phyloP scores from a whole-genome alignment of 1,139 yeast genomes.

The Blastobotrys elegans region DNA sequence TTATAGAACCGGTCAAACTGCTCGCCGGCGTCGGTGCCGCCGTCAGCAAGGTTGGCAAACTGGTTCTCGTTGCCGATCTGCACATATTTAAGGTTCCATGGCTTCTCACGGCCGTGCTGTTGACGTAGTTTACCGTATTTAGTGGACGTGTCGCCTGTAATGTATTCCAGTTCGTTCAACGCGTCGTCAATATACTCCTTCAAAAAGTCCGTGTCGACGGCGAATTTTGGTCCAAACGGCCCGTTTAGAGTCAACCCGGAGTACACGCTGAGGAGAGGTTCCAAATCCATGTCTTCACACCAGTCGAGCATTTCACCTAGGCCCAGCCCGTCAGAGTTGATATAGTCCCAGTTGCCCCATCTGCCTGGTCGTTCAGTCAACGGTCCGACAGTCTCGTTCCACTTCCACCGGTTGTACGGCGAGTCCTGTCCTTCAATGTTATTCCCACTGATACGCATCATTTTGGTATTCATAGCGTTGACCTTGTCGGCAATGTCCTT shows the following conservation, averaged over 20 bases:
- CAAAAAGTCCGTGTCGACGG: conserved; percentile 3
- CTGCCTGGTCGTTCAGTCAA: conserved; percentile 11
- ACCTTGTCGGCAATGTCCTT: conserved; percentile 8
- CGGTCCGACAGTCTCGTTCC: conserved; percentile 13
- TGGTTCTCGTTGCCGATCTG: conserved; percentile 13
- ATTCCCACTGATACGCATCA: conserved; percentile 12
- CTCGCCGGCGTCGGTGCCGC: neutral
- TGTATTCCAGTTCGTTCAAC: conserved; percentile 9
- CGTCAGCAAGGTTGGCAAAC: neutral
- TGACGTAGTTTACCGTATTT: conserved; percentile 11
- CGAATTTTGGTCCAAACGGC: neutral
- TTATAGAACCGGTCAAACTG: conserved; percentile 4
- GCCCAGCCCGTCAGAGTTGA: conserved; percentile 11
- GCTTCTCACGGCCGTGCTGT: conserved; percentile 9
- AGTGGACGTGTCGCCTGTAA: conserved; percentile 7
- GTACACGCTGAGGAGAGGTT: conserved; percentile 10
- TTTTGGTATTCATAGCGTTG: conserved; percentile 4
- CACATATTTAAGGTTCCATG: conserved; percentile 8
- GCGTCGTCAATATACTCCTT: conserved; percentile 11
- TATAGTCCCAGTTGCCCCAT: conserved; percentile 9
- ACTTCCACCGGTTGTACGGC: conserved; percentile 7
- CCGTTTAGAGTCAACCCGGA: conserved; percentile 4
- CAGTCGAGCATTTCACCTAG: conserved; percentile 10
- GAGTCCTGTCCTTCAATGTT: conserved; percentile 7
- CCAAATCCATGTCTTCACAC: conserved; percentile 12